Evolutionary conservation across 73 alveolate species (phyloP), one percentile per base, ranked within the genome.

Genomic region (Stentor coeruleus): DNA sequence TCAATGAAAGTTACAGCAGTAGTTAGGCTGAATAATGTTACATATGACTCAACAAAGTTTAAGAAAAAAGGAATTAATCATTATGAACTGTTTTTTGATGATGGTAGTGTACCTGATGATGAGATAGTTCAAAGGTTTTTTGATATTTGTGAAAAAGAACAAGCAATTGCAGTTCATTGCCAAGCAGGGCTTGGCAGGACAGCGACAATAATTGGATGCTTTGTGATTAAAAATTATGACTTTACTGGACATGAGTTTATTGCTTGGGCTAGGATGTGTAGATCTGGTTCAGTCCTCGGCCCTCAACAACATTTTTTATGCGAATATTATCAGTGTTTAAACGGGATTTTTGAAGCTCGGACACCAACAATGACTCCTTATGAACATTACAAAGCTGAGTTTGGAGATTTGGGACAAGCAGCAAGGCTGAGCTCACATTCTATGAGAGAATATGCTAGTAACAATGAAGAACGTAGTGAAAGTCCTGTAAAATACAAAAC

Each of bases 101-200:
- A 94, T 85, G 99, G 98, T 1, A 90, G 98, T 28, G 85, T 93
- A 14, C 99, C 99, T 36, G 90, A 94, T 66, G 98, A 91, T 41
- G 95, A 90, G 39, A 92, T 94, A 26, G 91, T 95, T n/a, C 87
- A 88, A n/a, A 28, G 82, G 81, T 94, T 94, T 88, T 57, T 95
- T 3, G 97, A 93, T 58, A 90, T 96, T 42, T 95, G 86, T 20
- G 98, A 93, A 76, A 90, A 84, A 30, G 97, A 90, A 57, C 84
- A 89, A 82, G 93, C 90, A 38, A 96, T 96, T 28, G 99, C 99
- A 60, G 96, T 96, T 33, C 99, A 96, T 84, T 96, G 99, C 82
- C 86, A 93, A 81, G 99, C 99, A 31, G 99, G 99, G 6, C 84
- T 96, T 3, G 99, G 99, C 6, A 89, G 99, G 81, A 96, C 99